Base-by-base conservation (phyloP, 306 rosid species). In the Cicer bijugum region DNA sequence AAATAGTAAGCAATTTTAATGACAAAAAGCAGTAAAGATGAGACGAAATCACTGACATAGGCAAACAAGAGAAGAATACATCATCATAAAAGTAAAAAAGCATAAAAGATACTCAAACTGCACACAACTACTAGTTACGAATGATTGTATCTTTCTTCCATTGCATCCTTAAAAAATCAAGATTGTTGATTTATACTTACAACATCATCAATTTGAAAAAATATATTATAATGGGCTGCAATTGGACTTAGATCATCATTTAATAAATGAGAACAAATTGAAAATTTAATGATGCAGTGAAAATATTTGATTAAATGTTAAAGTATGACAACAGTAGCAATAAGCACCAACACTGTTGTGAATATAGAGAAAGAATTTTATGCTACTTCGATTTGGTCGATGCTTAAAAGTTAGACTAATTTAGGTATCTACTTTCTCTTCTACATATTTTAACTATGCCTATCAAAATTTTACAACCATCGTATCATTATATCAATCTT, bases 121-220 rank as follows among this genome's bases (percentile, higher is more conserved):
- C 3, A 80, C 69, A 11, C 33, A 15, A 3, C 39, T 39, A 62
- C 48, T 40, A 39, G 4, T 40, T n/a, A 40, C 15, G 8, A 79
- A 72, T 33, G 51, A 38, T 33, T 56, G 8, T 12, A 74, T 38
- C 12, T 38, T 53, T 39, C 74, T 78, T 50, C 60, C 23, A 20
- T 19, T 19, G 16, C 47, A 69, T 52, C 51, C 71, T 20, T 46
- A 35, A 57, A 35, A 61, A 66, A 56, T 51, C 62, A 68, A 67
- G 2, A 65, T 10, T 23, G 3, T 28, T 40, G 59, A 45, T 16
- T 2, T 51, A 50, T 50, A 72, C 10, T 39, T 48, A 50, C 20
- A 51, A 55, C 73, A 60, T 15, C 50, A 56, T 12, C 63, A 72
- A 53, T 55, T 45, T 28, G 48, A 7, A 12, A 17, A 53, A 47